A percentile compares a stretch with the other conserved stretches of the same genome.
Evolutionary conservation across 106 monocot genomes (phyloP).

Genomic region (Dioscorea alata): DNA sequence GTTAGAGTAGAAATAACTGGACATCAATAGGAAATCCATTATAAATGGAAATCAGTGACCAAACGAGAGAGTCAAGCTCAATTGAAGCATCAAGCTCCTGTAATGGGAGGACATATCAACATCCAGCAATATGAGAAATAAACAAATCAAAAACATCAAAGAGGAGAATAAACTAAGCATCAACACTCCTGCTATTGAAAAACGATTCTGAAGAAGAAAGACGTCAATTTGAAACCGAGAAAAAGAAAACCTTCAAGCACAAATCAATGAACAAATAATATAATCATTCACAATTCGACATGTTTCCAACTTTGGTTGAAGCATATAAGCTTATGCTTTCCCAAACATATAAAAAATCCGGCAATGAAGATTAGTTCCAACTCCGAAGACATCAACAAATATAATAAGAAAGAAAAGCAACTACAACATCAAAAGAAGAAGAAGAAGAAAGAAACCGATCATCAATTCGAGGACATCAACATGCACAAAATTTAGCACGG

Average conservation of each 20-base stretch:
- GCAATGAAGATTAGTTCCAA: neutral
- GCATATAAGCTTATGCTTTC: no score
- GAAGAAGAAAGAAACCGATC: neutral
- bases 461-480: neutral
- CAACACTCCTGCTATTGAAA: neutral
- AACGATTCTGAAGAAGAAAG: neutral
- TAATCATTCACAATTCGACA: no score
- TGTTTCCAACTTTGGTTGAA: no score
- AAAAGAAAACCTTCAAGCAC: no score
- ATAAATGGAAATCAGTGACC: no score
- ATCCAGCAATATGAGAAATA: neutral
- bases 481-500: neutral
- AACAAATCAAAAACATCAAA: neutral
- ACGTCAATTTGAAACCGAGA: neutral
- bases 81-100: no score
- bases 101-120: neutral
- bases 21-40: no score
- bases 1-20: no score
- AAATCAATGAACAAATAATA: no score
- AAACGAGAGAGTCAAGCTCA: no score
- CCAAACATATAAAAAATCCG: neutral
- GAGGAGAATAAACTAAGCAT: neutral
- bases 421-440: neutral
- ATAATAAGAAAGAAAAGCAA: neutral
- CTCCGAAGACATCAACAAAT: neutral